phyloP scores from a whole-genome alignment of 2,329 filamentous ascomycete genomes.

The Aspergillus sp. region DNA sequence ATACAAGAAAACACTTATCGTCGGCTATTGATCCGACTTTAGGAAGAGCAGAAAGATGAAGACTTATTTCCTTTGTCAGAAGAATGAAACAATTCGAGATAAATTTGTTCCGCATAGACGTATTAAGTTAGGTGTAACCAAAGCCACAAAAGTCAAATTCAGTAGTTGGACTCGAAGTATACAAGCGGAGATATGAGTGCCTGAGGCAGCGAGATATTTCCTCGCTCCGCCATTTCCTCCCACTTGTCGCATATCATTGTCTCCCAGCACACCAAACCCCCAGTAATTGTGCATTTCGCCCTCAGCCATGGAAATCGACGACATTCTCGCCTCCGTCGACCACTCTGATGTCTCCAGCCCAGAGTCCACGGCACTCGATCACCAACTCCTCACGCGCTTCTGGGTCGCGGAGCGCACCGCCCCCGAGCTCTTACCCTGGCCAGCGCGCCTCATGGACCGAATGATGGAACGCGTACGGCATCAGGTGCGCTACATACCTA shows the following conservation, averaged over 20 bases:
- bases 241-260: background rate
- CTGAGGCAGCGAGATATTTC: constrained; percentile 8
- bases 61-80: constrained; percentile 33
- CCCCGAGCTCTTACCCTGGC: constrained; percentile 82
- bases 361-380: constrained; percentile 57
- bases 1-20: constrained; percentile 26
- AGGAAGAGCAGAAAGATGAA: constrained; percentile 24
- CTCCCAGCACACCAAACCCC: background rate
- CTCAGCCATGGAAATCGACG: constrained; percentile 71
- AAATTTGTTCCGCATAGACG: background rate
- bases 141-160: too few species aligned
- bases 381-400: constrained; percentile 84
- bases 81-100: constrained; percentile 17
- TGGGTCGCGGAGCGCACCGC: constrained; percentile 92
- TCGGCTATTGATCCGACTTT: constrained; percentile 21
- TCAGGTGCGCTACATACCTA: constrained; percentile 46
- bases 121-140: background rate
- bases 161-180: background rate
- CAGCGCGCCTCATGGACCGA: constrained; percentile 75
- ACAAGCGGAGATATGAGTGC: background rate
- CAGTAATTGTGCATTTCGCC: background rate
- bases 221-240: constrained; percentile 18
- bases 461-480: constrained; percentile 69
- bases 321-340: constrained; percentile 74
- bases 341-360: constrained; percentile 48